A percentile compares a stretch with the other conserved stretches of the same genome.
Evolutionary conservation across 768 basidiomycete species (phyloP).

Genomic region (Amanita subjunquillea): DNA sequence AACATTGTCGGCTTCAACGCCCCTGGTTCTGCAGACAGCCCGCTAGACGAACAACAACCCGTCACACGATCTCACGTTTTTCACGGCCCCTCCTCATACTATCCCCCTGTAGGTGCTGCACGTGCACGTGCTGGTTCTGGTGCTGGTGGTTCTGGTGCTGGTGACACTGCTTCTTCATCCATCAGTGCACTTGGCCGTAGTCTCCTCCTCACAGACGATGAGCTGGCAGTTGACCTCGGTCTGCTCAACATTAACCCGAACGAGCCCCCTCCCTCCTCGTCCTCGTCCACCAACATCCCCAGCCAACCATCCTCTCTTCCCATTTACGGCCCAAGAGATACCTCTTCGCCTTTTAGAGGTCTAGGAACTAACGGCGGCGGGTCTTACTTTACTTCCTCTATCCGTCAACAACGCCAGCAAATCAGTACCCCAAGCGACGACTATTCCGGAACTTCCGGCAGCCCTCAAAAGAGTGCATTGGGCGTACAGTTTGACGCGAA

Average conservation of each 20-base stretch:
- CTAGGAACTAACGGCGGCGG: constrained; percentile 34
- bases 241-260: constrained; percentile 45
- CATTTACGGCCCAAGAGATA: constrained; percentile 58
- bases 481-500: constrained; percentile 2
- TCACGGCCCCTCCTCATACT: neutral
- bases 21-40: constrained; percentile 38
- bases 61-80: constrained; percentile 7
- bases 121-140: neutral
- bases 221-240: constrained; percentile 64
- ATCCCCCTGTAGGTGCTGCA: neutral
- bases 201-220: constrained; percentile 67
- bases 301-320: constrained; percentile 71
- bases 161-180: neutral
- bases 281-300: constrained; percentile 41
- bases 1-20: constrained; percentile 63
- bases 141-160: too few species aligned
- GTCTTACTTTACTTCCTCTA: constrained; percentile 2
- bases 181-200: constrained; percentile 26
- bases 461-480: constrained; percentile 5
- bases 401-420: constrained; percentile 12
- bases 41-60: constrained; percentile 20
- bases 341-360: constrained; percentile 42
- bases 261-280: constrained; percentile 25
- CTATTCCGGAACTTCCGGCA: neutral
- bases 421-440: constrained; percentile 5